Conservation (phyloP, 768 basidiomycete genomes). For the Hericium coralloides region DNA sequence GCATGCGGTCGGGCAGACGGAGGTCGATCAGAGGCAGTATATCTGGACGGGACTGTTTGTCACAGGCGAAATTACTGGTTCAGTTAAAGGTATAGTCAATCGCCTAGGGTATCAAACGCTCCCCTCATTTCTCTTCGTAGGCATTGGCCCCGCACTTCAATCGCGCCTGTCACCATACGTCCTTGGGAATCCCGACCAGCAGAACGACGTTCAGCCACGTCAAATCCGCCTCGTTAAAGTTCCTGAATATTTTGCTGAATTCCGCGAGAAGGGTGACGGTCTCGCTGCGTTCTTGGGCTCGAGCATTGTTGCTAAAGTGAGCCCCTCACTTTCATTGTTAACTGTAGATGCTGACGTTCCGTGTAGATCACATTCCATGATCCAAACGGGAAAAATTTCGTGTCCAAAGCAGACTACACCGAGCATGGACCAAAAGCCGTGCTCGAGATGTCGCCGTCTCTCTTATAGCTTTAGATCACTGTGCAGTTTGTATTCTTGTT, state of each 20-base stretch:
- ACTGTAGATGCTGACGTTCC: conserved; percentile 1
- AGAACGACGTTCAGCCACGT: conserved; percentile 66
- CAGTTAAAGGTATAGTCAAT: conserved; percentile 53
- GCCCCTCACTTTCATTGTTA: neutral
- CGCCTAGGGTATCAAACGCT: neutral
- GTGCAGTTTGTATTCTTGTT: no score
- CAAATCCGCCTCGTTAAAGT: conserved; percentile 52
- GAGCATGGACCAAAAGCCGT: conserved; percentile 65
- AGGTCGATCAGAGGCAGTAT: conserved; percentile 57
- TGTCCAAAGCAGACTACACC: conserved; percentile 73
- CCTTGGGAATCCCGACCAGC: conserved; percentile 49
- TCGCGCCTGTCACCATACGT: conserved; percentile 60
- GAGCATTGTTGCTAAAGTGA: conserved; percentile 79
- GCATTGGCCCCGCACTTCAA: conserved; percentile 47
- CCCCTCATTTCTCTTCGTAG: conserved; percentile 11
- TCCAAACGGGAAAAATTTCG: conserved; percentile 47
- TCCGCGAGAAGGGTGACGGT: conserved; percentile 76
- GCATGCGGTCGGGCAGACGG: conserved; percentile 48
- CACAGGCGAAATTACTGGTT: conserved; percentile 65
- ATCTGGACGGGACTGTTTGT: conserved; percentile 77
- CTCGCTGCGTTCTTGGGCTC: conserved; percentile 74
- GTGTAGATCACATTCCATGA: conserved; percentile 70
- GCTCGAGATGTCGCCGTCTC: conserved; percentile 67
- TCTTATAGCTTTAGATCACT: conserved; percentile 35
- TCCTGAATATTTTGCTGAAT: conserved; percentile 90